These are phyloP conservation scores for Plasmodium sp. DNA, from an alignment of 169 alveolate species.

Conservation along the genomic window DNA sequence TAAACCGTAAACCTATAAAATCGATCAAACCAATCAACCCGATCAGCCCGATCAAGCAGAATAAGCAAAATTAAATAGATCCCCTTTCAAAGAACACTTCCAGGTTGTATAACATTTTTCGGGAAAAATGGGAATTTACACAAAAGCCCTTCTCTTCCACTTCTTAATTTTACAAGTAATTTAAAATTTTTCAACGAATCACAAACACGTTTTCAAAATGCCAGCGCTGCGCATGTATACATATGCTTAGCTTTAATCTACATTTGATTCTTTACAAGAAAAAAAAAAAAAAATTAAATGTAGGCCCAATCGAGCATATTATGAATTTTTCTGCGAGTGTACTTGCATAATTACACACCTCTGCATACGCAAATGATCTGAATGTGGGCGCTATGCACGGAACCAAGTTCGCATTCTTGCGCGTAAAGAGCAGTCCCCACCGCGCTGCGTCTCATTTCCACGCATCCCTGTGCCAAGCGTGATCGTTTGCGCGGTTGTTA, in stretches of 20 bases:
- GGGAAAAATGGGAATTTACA: slow-evolving; percentile 35
- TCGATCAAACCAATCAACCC: neutral
- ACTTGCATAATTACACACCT: neutral
- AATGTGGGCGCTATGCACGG: neutral
- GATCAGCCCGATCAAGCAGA: neutral
- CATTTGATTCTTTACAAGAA: neutral
- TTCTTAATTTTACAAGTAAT: slow-evolving; percentile 39
- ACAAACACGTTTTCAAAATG: slow-evolving; percentile 2
- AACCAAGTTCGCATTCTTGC: neutral
- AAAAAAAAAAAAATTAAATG: neutral
- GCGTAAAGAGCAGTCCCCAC: neutral
- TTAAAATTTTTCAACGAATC: slow-evolving; percentile 5
- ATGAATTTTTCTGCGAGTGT: neutral
- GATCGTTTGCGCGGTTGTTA: neutral
- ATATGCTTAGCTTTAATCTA: neutral
- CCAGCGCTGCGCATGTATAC: neutral
- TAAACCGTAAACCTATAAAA: neutral
- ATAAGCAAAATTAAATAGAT: neutral
- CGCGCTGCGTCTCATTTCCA: neutral
- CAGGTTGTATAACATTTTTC: neutral
- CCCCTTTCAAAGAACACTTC: neutral
- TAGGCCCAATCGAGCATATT: neutral
- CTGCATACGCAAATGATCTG: neutral
- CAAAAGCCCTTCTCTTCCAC: slow-evolving; percentile 14
- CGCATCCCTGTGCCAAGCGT: neutral